Percentiles rank a stretch among this genome's conserved stretches.
Evolutionary conservation across 2,329 filamentous ascomycete genomes (phyloP).

Genomic region (Alternaria infectoria): DNA sequence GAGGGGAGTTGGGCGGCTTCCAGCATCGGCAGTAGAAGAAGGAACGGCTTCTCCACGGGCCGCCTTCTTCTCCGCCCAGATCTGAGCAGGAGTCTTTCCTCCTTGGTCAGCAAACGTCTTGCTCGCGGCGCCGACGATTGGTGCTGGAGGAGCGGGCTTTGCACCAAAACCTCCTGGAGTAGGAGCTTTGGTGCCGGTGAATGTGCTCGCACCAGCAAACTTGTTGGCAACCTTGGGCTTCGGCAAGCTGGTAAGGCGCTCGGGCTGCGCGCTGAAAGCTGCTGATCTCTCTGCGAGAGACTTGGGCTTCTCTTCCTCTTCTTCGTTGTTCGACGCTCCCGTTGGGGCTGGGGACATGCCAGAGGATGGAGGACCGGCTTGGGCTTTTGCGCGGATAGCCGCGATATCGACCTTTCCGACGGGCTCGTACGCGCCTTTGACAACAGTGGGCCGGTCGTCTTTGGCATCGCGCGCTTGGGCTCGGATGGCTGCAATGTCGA

Average conservation of each 20-base stretch:
- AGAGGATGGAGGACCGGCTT: conserved; percentile 52
- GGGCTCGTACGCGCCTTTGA: conserved; percentile 94
- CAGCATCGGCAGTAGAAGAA: conserved; percentile 43
- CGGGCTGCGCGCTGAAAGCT: conserved; percentile 72
- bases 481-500: conserved; percentile 93
- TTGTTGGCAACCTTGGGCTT: conserved; percentile 96
- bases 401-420: conserved; percentile 97
- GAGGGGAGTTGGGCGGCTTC: conserved; percentile 33
- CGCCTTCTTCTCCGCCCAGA: conserved; percentile 98
- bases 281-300: conserved; percentile 77
- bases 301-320: conserved; percentile 58
- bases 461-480: conserved; percentile 68
- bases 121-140: conserved; percentile 79
- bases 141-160: conserved; percentile 64
- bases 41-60: conserved; percentile 68
- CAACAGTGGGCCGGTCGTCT: conserved; percentile 81
- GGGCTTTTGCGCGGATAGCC: conserved; percentile 84
- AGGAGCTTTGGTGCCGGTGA: conserved; percentile 88
- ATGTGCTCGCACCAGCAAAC: conserved; percentile 74
- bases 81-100: conserved; percentile 93
- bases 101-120: conserved; percentile 93
- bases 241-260: conserved; percentile 83
- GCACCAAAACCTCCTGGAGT: conserved; percentile 72
- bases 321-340: conserved; percentile 50
- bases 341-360: conserved; percentile 54